These are phyloP conservation scores for Micromonas pusilla DNA, from an alignment of 139 green algal genomes.

Conservation along the genomic window DNA sequence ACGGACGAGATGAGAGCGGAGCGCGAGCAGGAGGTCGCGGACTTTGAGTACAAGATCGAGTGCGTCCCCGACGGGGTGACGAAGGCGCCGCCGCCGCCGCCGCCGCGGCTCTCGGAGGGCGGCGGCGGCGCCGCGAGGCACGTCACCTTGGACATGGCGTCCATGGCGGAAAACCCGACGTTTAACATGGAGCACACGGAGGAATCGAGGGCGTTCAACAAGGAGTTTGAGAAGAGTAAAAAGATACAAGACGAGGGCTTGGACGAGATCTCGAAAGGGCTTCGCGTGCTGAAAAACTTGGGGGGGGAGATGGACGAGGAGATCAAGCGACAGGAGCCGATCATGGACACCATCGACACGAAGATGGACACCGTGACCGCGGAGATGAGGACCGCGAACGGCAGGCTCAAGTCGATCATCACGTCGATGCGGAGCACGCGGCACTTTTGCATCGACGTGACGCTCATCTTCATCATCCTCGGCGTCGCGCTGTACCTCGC, in stretches of 20 bases:
- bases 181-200: slow-evolving; percentile 24
- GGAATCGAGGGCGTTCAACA: neutral
- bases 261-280: slow-evolving; percentile 59
- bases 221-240: slow-evolving; percentile 22
- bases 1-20: neutral
- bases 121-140: neutral
- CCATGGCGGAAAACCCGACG: neutral
- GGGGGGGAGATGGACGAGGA: slow-evolving; percentile 64
- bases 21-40: neutral
- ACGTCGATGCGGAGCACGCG: slow-evolving; percentile 61
- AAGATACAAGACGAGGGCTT: slow-evolving; percentile 58
- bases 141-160: neutral
- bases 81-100: neutral
- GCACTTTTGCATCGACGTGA: slow-evolving; percentile 82
- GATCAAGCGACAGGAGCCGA: slow-evolving; percentile 65
- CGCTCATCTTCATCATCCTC: slow-evolving; percentile 72
- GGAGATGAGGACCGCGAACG: slow-evolving; percentile 33
- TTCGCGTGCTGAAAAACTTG: slow-evolving; percentile 67
- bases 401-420: slow-evolving; percentile 40
- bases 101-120: too few relatives aligned
- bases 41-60: slow-evolving; percentile 18
- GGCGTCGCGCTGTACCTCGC: slow-evolving; percentile 68
- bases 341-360: slow-evolving; percentile 67
- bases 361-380: slow-evolving; percentile 32
- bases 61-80: slow-evolving; percentile 11